Percentiles rank a stretch among this genome's conserved stretches.
These are phyloP conservation scores for Colletotrichum trifolii DNA, from an alignment of 2,329 filamentous ascomycete genomes.

Conservation along the genomic window DNA sequence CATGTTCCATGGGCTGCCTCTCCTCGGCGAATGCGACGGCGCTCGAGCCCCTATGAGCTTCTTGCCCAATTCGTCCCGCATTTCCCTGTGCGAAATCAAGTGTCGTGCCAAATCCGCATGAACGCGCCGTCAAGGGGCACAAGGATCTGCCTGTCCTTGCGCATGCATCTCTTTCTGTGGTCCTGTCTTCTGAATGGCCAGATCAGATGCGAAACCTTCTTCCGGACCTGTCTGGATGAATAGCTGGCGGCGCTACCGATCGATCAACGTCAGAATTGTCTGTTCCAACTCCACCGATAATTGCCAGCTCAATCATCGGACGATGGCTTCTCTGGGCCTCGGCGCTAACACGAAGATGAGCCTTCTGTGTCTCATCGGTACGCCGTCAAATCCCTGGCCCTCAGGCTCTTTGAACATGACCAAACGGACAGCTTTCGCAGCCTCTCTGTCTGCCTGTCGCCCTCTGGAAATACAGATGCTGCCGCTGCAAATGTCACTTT, in stretches of 20 bases:
- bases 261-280: conserved; percentile 33
- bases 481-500: conserved; percentile 20
- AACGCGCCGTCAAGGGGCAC: conserved; percentile 20
- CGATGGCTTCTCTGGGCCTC: conserved; percentile 25
- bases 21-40: conserved; percentile 18
- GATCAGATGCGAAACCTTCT: conserved; percentile 24
- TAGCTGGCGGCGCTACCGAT: conserved; percentile 15
- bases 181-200: conserved; percentile 9
- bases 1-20: conserved; percentile 32
- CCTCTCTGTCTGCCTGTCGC: neutral
- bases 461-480: conserved; percentile 5
- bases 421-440: neutral
- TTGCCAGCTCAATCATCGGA: conserved; percentile 29
- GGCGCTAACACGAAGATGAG: conserved; percentile 16
- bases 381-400: neutral
- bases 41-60: conserved; percentile 22
- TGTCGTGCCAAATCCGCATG: conserved; percentile 24
- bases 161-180: conserved; percentile 1
- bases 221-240: conserved; percentile 10
- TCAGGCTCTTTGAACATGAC: neutral
- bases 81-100: neutral
- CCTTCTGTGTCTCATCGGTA: neutral
- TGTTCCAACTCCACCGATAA: conserved; percentile 21
- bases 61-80: conserved; percentile 13
- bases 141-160: conserved; percentile 24